phyloP scores from a whole-genome alignment of 352 stramenopile species.

The Globisporangium splendens region DNA sequence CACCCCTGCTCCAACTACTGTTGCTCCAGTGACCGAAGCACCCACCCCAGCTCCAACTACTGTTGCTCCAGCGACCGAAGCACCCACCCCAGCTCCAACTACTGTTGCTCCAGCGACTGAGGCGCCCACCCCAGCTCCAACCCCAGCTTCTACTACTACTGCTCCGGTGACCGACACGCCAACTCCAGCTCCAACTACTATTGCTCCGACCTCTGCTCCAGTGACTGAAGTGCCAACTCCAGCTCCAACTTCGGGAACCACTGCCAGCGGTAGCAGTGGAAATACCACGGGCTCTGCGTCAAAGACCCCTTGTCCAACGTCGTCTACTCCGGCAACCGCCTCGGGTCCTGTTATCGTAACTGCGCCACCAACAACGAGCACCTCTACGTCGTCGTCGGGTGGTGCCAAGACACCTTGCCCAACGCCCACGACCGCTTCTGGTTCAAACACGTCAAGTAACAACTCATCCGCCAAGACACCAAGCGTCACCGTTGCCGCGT shows the following conservation, averaged over 20 bases:
- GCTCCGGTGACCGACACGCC: slow-evolving; percentile 1
- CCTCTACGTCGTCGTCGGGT: too few species aligned
- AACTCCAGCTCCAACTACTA: neutral
- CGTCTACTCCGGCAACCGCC: too few species aligned
- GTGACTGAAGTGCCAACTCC: neutral
- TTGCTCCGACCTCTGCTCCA: neutral
- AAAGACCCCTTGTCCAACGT: too few species aligned
- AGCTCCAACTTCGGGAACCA: neutral
- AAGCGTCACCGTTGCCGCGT: neutral
- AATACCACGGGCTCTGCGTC: too few species aligned
- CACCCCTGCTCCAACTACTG: neutral
- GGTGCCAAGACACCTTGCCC: too few species aligned
- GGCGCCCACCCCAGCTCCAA: neutral
- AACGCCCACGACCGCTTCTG: too few species aligned
- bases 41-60: neutral
- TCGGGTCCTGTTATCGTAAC: too few species aligned
- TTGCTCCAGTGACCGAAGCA: neutral
- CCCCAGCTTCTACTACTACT: neutral
- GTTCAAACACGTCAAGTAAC: too few species aligned
- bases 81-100: neutral
- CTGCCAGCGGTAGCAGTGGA: too few species aligned
- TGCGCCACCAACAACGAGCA: too few species aligned
- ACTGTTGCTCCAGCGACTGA: neutral
- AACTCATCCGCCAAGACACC: neutral
- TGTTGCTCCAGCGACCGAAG: neutral